phyloP scores from a whole-genome alignment of 768 basidiomycete genomes.

The Strobilomyces echinocephalus region DNA sequence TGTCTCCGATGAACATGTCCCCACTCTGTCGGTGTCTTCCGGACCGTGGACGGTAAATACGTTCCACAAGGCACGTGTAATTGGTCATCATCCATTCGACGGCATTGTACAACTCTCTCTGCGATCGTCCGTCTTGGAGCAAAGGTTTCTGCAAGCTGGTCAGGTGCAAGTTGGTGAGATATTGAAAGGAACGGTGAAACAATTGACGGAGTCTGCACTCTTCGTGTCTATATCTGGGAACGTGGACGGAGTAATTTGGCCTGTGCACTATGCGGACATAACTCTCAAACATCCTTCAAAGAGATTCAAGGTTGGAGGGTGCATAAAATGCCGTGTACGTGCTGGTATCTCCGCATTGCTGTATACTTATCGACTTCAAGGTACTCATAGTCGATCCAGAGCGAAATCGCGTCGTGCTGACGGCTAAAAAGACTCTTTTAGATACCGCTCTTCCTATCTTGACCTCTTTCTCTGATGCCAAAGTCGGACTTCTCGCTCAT shows the following conservation, averaged over 20 bases:
- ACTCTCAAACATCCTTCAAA: conserved; percentile 88
- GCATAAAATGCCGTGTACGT: conserved; percentile 81
- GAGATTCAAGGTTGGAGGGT: conserved; percentile 78
- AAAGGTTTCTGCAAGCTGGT: conserved; percentile 76
- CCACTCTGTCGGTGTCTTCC: conserved; percentile 61
- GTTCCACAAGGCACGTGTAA: conserved; percentile 79
- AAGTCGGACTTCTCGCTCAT: conserved; percentile 67
- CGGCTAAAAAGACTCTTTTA: conserved; percentile 86
- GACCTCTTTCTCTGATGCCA: conserved; percentile 58
- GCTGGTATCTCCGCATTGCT: not conserved
- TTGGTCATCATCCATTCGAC: conserved; percentile 80
- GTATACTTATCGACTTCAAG: conserved; percentile 33
- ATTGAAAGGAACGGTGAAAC: conserved; percentile 85
- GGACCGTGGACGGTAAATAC: conserved; percentile 80
- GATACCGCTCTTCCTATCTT: conserved; percentile 75
- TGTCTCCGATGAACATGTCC: conserved; percentile 85
- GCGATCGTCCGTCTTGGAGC: conserved; percentile 75
- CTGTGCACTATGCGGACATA: conserved; percentile 93
- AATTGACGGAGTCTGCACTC: conserved; percentile 70
- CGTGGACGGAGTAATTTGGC: conserved; percentile 92
- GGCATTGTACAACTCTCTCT: conserved; percentile 86
- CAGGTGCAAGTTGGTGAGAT: conserved; percentile 84
- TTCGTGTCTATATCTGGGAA: conserved; percentile 85
- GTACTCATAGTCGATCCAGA: conserved; percentile 80
- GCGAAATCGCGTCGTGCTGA: conserved; percentile 76